These are phyloP conservation scores for Alternaria sp. DNA, from an alignment of 2,329 filamentous ascomycete genomes.

Conservation along the genomic window DNA sequence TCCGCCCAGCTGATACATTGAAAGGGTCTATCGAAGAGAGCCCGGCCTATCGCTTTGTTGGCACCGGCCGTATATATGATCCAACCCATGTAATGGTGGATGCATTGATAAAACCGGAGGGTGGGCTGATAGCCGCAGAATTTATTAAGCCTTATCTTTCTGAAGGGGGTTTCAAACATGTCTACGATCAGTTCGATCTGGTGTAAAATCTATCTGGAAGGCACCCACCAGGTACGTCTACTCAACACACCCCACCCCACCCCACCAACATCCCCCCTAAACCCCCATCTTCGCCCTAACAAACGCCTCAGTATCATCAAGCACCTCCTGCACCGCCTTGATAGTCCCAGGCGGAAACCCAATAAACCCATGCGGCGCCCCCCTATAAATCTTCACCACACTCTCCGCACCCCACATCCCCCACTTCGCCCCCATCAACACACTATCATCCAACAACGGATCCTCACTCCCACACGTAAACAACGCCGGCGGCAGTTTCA, in stretches of 20 bases:
- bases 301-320: constrained; percentile 51
- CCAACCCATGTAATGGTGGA: too few relatives aligned
- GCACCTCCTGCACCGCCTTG: constrained; percentile 45
- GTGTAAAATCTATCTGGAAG: background rate
- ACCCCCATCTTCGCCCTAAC: constrained; percentile 40
- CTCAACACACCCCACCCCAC: background rate
- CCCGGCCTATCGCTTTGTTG: background rate
- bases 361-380: constrained; percentile 61
- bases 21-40: rapidly evolving
- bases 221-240: background rate
- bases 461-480: constrained; percentile 64
- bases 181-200: background rate
- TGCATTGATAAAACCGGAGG: too few relatives aligned
- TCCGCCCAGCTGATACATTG: background rate
- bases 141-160: too few relatives aligned
- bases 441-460: constrained; percentile 58
- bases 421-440: constrained; percentile 64
- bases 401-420: constrained; percentile 57
- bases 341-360: constrained; percentile 48
- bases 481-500: constrained; percentile 58
- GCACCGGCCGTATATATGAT: background rate
- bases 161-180: too few relatives aligned
- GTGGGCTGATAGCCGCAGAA: too few relatives aligned
- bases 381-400: constrained; percentile 61
- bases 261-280: background rate